These are phyloP conservation scores for Olyra latifolia DNA, from an alignment of 176 grass and related monocot species.

Conservation along the genomic window DNA sequence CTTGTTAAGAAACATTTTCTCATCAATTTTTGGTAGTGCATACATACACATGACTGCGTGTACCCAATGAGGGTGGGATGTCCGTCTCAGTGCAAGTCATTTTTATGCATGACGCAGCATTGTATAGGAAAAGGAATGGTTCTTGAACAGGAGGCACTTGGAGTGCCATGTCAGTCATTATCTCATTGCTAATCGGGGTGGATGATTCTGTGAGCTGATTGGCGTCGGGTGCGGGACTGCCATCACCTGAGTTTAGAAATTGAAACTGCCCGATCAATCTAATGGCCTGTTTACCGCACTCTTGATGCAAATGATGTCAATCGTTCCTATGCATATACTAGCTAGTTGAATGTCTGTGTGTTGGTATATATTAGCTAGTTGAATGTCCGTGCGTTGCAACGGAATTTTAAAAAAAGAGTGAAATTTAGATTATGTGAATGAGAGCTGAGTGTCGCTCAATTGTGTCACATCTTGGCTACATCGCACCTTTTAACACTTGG, in stretches of 20 bases:
- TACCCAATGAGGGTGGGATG: not conserved
- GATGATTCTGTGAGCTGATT: constrained; percentile 10
- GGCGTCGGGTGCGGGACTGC: constrained; percentile 19
- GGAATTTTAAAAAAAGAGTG: no score
- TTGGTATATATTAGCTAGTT: no score
- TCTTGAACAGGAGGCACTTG: not conserved
- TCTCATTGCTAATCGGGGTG: not conserved
- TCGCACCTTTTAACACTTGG: no score
- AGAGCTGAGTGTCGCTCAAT: no score
- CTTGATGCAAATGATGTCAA: no score
- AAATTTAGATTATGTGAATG: no score
- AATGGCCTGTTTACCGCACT: not conserved
- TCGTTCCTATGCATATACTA: no score
- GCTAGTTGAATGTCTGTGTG: no score
- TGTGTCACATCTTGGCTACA: no score
- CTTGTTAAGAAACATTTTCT: not conserved
- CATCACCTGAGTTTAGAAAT: not conserved
- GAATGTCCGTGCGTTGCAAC: no score
- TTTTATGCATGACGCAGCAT: constrained; percentile 22
- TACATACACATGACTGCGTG: constrained; percentile 9
- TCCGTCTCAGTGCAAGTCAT: not conserved
- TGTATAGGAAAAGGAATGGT: not conserved
- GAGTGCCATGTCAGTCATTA: constrained; percentile 11
- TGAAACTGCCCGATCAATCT: not conserved
- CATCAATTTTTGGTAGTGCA: not conserved